These are phyloP conservation scores for Nicotiana knightiana DNA, from an alignment of 257 asterid species.

Conservation along the genomic window DNA sequence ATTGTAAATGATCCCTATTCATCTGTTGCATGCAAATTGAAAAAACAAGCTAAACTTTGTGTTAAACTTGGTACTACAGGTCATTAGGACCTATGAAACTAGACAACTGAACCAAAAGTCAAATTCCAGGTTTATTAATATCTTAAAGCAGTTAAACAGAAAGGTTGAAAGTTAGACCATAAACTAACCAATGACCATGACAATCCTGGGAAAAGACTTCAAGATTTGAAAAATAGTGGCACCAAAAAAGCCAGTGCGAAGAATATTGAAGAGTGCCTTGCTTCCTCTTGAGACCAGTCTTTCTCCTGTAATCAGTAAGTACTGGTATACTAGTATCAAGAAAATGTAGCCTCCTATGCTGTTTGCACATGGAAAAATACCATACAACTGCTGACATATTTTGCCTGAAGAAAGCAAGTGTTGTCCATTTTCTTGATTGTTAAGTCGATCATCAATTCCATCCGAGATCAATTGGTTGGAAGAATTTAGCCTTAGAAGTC, in stretches of 20 bases:
- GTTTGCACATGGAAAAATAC: constrained; percentile 45
- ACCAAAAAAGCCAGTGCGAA: constrained; percentile 38
- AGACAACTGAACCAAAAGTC: neutral
- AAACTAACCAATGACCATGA: constrained; percentile 33
- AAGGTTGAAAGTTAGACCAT: neutral
- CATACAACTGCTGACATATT: constrained; percentile 29
- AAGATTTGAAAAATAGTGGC: constrained; percentile 34
- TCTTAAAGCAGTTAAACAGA: neutral
- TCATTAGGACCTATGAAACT: neutral
- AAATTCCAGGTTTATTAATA: neutral
- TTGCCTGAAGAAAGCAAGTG: neutral
- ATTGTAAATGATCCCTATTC: neutral
- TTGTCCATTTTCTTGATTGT: constrained; percentile 1
- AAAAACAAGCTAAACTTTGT: neutral
- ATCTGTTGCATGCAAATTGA: neutral
- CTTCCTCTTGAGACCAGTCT: constrained; percentile 28
- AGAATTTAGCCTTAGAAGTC: constrained; percentile 22
- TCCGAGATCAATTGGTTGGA: constrained; percentile 21
- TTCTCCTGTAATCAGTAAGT: constrained; percentile 32
- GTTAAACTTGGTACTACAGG: neutral
- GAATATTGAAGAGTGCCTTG: constrained; percentile 28
- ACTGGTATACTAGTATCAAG: constrained; percentile 31
- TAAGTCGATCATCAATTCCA: constrained; percentile 21
- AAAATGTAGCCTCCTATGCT: constrained; percentile 36
- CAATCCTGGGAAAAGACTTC: constrained; percentile 32